phyloP scores from a whole-genome alignment of 176 grass and related monocot genomes.

The Aegilops tauschii region DNA sequence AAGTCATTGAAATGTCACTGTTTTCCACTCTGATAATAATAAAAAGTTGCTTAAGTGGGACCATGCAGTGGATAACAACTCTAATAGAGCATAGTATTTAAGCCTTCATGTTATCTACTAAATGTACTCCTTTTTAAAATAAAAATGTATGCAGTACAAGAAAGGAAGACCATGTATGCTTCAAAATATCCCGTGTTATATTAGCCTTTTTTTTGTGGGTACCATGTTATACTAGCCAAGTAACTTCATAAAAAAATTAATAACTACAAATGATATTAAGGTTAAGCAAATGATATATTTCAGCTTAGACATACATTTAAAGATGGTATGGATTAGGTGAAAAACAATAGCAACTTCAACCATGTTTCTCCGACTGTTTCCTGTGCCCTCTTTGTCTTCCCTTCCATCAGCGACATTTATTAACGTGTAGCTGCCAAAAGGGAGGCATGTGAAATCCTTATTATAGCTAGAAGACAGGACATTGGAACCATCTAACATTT shows the following conservation, averaged over 20 bases:
- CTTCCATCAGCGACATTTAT: too few relatives aligned
- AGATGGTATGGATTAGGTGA: constrained; percentile 50
- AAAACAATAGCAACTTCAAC: constrained; percentile 70
- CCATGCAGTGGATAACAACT: not conserved
- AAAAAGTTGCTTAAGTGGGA: not conserved
- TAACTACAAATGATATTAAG: not conserved
- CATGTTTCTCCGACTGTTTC: constrained; percentile 55
- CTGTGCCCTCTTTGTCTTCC: too few relatives aligned
- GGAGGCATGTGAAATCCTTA: too few relatives aligned
- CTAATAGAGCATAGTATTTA: not conserved
- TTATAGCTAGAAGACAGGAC: too few relatives aligned
- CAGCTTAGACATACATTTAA: constrained; percentile 49
- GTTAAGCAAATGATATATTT: not conserved
- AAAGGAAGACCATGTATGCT: not conserved
- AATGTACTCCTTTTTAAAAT: too few relatives aligned
- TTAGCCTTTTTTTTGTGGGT: too few relatives aligned
- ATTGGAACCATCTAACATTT: too few relatives aligned
- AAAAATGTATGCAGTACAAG: not conserved
- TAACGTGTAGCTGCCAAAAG: too few relatives aligned
- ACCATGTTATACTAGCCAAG: not conserved
- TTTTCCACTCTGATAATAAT: not conserved
- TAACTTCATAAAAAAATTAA: not conserved
- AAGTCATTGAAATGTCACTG: not conserved
- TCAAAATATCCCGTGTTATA: not conserved
- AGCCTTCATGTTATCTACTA: too few relatives aligned